A percentile compares a stretch with the other conserved stretches of the same genome.
Conservation (phyloP, 495 filamentous ascomycete species). For the Cercophora newfieldiana region DNA sequence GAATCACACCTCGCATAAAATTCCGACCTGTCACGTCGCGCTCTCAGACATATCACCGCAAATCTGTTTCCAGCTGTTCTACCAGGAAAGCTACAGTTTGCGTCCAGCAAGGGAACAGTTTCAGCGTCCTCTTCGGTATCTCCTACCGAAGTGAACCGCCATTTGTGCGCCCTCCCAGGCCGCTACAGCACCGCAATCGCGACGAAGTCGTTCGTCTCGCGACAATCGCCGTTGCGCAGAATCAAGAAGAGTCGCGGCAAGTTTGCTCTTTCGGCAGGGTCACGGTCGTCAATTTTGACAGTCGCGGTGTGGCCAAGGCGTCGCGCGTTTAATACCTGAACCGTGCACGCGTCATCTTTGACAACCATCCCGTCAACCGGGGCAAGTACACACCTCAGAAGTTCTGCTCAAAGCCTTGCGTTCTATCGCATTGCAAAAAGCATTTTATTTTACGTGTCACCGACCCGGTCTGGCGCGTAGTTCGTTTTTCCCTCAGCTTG, state of each 20-base stretch:
- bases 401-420: neutral
- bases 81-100: neutral
- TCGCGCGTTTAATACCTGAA: slow-evolving; percentile 25
- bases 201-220: neutral
- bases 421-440: neutral
- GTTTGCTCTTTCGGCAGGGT: neutral
- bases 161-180: neutral
- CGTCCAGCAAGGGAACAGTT: neutral
- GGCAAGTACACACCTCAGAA: neutral
- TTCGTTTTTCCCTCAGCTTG: slow-evolving; percentile 4
- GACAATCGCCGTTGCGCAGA: neutral
- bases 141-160: neutral
- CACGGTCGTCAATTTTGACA: slow-evolving; percentile 29
- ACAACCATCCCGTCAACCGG: slow-evolving; percentile 4
- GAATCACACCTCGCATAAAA: neutral
- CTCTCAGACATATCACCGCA: neutral
- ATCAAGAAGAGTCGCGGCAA: neutral
- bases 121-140: neutral
- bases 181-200: neutral
- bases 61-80: neutral
- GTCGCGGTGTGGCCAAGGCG: slow-evolving; percentile 27
- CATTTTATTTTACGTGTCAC: slow-evolving; percentile 6
- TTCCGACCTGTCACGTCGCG: neutral
- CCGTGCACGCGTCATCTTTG: slow-evolving; percentile 28
- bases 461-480: neutral